Evolutionary conservation across 768 basidiomycete genomes (phyloP).

Genomic region (Suillus placidus): DNA sequence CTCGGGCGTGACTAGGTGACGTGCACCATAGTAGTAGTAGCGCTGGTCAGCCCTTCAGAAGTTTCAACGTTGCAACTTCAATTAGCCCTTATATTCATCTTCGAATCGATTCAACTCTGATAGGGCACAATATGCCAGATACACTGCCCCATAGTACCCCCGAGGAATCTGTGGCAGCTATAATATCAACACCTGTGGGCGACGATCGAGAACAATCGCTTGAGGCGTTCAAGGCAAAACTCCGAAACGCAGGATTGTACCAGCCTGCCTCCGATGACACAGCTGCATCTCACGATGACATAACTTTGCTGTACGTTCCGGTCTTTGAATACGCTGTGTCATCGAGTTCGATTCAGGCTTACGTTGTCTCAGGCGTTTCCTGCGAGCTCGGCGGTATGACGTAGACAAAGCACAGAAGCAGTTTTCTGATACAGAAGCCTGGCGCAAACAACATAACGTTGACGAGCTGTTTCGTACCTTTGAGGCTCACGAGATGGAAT

Average conservation of each 20-base stretch:
- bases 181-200: neutral
- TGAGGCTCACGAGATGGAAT: slow-evolving; percentile 59
- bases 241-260: slow-evolving; percentile 58
- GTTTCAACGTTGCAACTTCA: too few species aligned
- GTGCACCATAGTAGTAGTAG: too few species aligned
- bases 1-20: too few species aligned
- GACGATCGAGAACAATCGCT: slow-evolving; percentile 27
- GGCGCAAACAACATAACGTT: slow-evolving; percentile 67
- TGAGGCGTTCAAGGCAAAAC: slow-evolving; percentile 52
- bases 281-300: slow-evolving; percentile 61
- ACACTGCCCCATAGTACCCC: neutral
- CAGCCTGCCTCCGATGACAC: slow-evolving; percentile 33
- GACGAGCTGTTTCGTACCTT: slow-evolving; percentile 65
- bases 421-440: slow-evolving; percentile 66
- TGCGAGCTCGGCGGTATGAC: slow-evolving; percentile 77
- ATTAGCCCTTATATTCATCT: neutral
- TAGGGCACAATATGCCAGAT: neutral
- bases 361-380: slow-evolving; percentile 63
- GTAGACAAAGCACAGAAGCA: slow-evolving; percentile 65
- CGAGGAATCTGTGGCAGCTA: neutral
- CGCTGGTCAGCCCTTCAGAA: too few species aligned
- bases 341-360: slow-evolving; percentile 6
- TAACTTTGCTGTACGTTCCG: slow-evolving; percentile 60
- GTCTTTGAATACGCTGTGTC: neutral
- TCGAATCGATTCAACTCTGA: neutral